Evolutionary conservation across 345 rosid genomes (phyloP), one percentile per base, ranked within the genome.

Genomic region (Populus tremula): DNA sequence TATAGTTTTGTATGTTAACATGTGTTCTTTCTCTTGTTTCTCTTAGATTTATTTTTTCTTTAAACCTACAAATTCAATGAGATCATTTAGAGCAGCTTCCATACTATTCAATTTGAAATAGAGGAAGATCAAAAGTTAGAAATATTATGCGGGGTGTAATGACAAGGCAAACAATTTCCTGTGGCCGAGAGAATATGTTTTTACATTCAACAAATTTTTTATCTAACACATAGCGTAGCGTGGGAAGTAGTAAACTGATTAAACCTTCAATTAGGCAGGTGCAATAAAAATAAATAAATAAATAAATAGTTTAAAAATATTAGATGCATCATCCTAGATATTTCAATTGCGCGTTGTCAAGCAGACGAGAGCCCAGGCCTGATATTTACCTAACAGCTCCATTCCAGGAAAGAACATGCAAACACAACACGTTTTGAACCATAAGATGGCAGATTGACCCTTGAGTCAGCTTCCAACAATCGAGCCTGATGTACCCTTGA

Each of bases 311-410:
- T 20, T 12, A 33, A 61, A 23, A 77, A 43, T 43, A 45, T 45
- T 1, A 14, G 21, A 27, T 36, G 17, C 68, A 62, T 29, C 74
- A 54, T 45, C 43, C 23, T 33, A 74, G 82, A 70, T 82, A 67
- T 76, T 61, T 76, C 21, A 23, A 72, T 27, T 23, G 21, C 21
- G 4, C 12, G 9, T 4, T 49, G n/a, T 21, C 47, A 13, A 43
- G 31, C 72, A 8, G 12, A 9, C 1, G 17, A 69, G 69, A 11
- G 47, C 10, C 47, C 36, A 33, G 36, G 36, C 36, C 36, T 33
- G 36, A 33, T 33, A 33, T 33, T 33, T 33, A 33, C 4, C 5
- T 0, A 33, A 4, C 36, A 33, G 36, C 56, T 12, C 31, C 17
- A 14, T 2, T 63, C 5, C 4, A 21, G 45, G 67, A 70, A 66